Evolutionary conservation across 164 flowering plant species (phyloP), one percentile per base, ranked within the genome.

Genomic region (Santalum album): DNA sequence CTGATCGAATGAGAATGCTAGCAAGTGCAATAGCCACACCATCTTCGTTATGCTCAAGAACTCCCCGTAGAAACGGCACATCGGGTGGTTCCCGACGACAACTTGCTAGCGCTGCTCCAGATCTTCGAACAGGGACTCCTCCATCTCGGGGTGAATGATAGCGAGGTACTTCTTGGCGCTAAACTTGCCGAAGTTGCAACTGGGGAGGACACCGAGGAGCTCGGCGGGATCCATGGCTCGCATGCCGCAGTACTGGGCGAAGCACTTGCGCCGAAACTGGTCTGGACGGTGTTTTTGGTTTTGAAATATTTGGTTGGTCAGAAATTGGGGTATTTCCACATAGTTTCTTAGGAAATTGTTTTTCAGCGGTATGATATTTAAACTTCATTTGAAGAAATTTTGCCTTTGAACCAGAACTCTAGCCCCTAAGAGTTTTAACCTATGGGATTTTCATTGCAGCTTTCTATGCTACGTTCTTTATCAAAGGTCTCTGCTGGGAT

Each of bases 131-230:
- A 92, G 60, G 1, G 98, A 88, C 60, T 84, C 94, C 66, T 91
- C 98, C 98, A 88, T 88, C 56, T 88, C 84, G 1, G 91, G 90
- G 67, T 83, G 94, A 25, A 90, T 72, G 11, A 87, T 79, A 17
- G 83, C 56, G 6, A 87, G 75, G 65, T 75, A 90, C 71, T 82
- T 87, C 58, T 75, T 84, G 55, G 63, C 61, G 72, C 96, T 85
- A 67, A 90, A 90, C 50, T 76, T 81, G 3, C 96, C 96, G 27
- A 86, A 85, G 10, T 70, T 73, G 50, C 90, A 86, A n/a, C 75
- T 68, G 49, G 98, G 96, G 20, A 83, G 48, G 47, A 88, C 75
- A 11, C 96, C 90, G 1, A 92, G 87, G 15, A 86, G 88, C 72
- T 87, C 96, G 1, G 65, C 94, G n/a, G n/a, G n/a, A n/a, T n/a